phyloP scores from a whole-genome alignment of 1,139 yeast genomes.

The Sugiyamaella castrensis region DNA sequence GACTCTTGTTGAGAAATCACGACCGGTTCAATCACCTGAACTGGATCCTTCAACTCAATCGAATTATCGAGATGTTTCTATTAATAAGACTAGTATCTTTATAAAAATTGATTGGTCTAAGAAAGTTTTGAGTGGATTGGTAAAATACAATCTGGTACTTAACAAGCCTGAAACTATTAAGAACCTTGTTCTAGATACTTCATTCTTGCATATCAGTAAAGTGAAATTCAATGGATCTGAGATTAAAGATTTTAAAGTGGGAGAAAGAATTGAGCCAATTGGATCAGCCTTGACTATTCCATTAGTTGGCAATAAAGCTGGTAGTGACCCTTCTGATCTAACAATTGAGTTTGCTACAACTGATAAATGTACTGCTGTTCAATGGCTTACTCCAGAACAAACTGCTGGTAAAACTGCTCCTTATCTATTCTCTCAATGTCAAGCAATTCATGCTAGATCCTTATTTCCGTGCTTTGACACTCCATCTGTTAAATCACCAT shows the following conservation, averaged over 20 bases:
- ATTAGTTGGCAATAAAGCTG: not conserved
- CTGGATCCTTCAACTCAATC: constrained; percentile 73
- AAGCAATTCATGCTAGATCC: constrained; percentile 87
- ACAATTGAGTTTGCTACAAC: constrained; percentile 64
- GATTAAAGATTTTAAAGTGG: constrained; percentile 40
- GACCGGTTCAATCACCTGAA: constrained; percentile 28
- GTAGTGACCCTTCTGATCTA: constrained; percentile 29
- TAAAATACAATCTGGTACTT: constrained; percentile 45
- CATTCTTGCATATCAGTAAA: constrained; percentile 52
- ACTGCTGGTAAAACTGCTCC: constrained; percentile 75
- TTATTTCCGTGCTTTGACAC: constrained; percentile 91
- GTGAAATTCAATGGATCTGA: constrained; percentile 47
- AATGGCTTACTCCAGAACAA: constrained; percentile 73
- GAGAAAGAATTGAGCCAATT: constrained; percentile 55
- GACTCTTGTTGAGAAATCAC: constrained; percentile 13
- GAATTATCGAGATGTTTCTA: constrained; percentile 56
- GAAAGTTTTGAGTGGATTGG: constrained; percentile 54
- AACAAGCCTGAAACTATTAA: constrained; percentile 24
- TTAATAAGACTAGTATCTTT: constrained; percentile 51
- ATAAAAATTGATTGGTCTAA: constrained; percentile 56
- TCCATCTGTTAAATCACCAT: constrained; percentile 74
- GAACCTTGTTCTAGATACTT: constrained; percentile 61
- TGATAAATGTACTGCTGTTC: constrained; percentile 74
- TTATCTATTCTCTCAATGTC: constrained; percentile 84
- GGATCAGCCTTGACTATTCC: constrained; percentile 60